Conservation (phyloP, 2,329 filamentous ascomycete species). For the Fusarium sp. region DNA sequence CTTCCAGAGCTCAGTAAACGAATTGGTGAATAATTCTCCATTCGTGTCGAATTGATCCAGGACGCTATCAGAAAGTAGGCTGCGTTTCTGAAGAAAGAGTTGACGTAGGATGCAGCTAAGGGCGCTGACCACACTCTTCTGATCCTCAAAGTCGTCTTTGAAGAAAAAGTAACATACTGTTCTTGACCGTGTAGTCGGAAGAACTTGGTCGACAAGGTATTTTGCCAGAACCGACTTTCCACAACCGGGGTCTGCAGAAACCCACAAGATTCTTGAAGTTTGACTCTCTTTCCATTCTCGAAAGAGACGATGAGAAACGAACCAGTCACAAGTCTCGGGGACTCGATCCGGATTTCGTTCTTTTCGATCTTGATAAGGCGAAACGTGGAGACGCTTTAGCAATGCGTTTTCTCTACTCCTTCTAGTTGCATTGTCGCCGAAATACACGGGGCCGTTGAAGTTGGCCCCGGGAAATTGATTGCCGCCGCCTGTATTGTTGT, state of each 20-base stretch:
- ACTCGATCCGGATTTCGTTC: slow-evolving; percentile 23
- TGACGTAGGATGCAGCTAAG: slow-evolving; percentile 54
- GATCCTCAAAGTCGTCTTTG: slow-evolving; percentile 56
- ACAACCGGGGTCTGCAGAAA: slow-evolving; percentile 58
- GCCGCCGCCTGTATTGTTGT: neutral
- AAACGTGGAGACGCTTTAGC: slow-evolving; percentile 5
- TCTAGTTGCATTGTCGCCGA: neutral
- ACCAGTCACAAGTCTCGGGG: slow-evolving; percentile 34
- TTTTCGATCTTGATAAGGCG: slow-evolving; percentile 31
- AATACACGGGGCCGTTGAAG: slow-evolving; percentile 47
- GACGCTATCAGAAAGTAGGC: slow-evolving; percentile 39
- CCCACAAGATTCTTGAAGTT: slow-evolving; percentile 24
- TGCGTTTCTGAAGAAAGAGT: slow-evolving; percentile 45
- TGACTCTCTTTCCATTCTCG: slow-evolving; percentile 10
- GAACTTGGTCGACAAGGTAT: slow-evolving; percentile 48
- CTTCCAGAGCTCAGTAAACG: slow-evolving; percentile 48
- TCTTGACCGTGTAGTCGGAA: slow-evolving; percentile 29
- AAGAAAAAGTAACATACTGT: slow-evolving; percentile 59
- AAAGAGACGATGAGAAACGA: slow-evolving; percentile 11
- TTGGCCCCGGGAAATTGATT: neutral
- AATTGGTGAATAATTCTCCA: slow-evolving; percentile 26
- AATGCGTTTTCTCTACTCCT: neutral
- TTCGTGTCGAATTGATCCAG: slow-evolving; percentile 34
- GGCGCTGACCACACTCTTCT: slow-evolving; percentile 46
- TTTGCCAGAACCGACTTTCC: slow-evolving; percentile 58